Percentiles rank a stretch among this genome's conserved stretches.
phyloP scores from a whole-genome alignment of 371 early-diverging fungal species.

The Actinomortierella ambigua region DNA sequence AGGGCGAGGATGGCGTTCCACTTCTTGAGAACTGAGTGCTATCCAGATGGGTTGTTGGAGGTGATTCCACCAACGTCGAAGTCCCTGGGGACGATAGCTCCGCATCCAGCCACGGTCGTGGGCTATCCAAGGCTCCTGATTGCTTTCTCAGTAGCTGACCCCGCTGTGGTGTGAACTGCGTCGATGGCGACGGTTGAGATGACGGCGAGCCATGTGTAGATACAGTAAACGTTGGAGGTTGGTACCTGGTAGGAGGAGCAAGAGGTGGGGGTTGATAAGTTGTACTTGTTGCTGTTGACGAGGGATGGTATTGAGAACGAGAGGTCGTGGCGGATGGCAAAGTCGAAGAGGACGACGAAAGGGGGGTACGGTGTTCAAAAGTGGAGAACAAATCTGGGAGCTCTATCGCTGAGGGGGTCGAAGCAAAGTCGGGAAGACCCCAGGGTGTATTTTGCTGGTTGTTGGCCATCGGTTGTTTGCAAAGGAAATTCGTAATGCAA shows the following conservation, averaged over 20 bases:
- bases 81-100: slow-evolving; percentile 17
- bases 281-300: neutral
- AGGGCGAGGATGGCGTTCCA: neutral
- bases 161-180: too few relatives aligned
- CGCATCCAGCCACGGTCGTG: slow-evolving; percentile 8
- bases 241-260: slow-evolving; percentile 9
- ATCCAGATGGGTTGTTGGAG: slow-evolving; percentile 1
- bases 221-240: too few relatives aligned
- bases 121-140: too few relatives aligned
- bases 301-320: neutral
- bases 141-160: too few relatives aligned
- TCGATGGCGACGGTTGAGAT: too few relatives aligned
- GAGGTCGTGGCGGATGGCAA: neutral
- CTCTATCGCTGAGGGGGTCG: neutral
- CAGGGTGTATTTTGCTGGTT: neutral
- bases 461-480: too few relatives aligned
- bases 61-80: slow-evolving; percentile 28
- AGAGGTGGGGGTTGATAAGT: slow-evolving; percentile 32
- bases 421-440: neutral
- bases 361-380: too few relatives aligned
- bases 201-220: too few relatives aligned
- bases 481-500: too few relatives aligned
- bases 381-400: too few relatives aligned
- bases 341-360: neutral
- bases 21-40: neutral